Evolutionary conservation across 139 green algal species (phyloP).

Genomic region (Trebouxia sp.): DNA sequence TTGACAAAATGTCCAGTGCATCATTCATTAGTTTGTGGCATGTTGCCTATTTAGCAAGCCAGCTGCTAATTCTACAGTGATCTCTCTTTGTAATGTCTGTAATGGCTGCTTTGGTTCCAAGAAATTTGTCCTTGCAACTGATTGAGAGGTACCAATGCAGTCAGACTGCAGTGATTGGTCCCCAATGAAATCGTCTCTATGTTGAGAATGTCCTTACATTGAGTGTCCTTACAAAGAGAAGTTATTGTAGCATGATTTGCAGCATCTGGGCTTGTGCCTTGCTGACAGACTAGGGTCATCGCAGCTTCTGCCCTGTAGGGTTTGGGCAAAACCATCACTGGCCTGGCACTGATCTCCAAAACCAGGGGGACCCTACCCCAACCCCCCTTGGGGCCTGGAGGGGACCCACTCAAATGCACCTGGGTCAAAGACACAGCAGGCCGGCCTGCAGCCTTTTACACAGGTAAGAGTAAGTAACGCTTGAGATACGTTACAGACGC

Average conservation of each 20-base stretch:
- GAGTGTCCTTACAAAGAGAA: not conserved
- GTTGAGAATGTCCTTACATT: too few relatives aligned
- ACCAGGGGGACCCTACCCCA: constrained; percentile 52
- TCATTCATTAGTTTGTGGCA: too few relatives aligned
- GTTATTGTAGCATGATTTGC: not conserved
- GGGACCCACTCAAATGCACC: constrained; percentile 19
- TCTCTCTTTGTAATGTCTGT: too few relatives aligned
- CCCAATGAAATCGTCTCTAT: too few relatives aligned
- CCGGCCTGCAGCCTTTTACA: constrained; percentile 25
- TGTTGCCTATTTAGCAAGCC: too few relatives aligned
- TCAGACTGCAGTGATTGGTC: too few relatives aligned
- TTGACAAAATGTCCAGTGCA: not conserved
- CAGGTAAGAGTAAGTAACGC: not conserved
- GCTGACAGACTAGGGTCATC: not conserved
- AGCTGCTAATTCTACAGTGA: too few relatives aligned
- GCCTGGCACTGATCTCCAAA: constrained; percentile 79
- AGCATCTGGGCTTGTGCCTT: not conserved
- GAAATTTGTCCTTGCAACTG: too few relatives aligned
- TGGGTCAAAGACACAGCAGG: constrained; percentile 36
- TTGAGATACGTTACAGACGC: too few relatives aligned
- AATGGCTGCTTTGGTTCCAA: too few relatives aligned
- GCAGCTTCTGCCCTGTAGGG: constrained; percentile 68
- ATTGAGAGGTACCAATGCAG: too few relatives aligned
- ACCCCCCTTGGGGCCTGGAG: constrained; percentile 21
- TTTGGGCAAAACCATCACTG: constrained; percentile 91